Conservation (phyloP, 352 stramenopile species). For the Pythium scleroteichum region DNA sequence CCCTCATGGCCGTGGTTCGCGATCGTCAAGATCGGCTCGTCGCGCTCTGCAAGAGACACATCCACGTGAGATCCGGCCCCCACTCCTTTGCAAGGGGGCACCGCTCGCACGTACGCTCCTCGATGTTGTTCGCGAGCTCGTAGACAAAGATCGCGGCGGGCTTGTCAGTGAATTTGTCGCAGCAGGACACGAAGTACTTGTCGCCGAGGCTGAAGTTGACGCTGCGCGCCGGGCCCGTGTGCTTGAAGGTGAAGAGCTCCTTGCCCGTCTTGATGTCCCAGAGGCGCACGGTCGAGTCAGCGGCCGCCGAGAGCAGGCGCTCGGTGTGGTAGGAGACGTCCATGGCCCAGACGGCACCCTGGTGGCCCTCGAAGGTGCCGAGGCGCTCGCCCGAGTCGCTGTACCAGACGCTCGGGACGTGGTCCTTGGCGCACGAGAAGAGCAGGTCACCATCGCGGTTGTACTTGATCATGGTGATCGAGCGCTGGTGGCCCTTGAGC, state of each 20-base stretch:
- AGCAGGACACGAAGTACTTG: constrained; percentile 81
- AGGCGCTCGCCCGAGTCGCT: constrained; percentile 95
- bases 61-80: constrained; percentile 14
- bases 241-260: constrained; percentile 84
- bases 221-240: constrained; percentile 78
- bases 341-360: constrained; percentile 97
- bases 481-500: constrained; percentile 98
- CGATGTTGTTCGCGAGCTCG: constrained; percentile 65
- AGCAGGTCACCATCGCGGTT: constrained; percentile 99
- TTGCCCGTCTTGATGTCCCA: constrained; percentile 92
- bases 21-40: constrained; percentile 71
- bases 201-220: constrained; percentile 89
- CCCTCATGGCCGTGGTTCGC: constrained; percentile 79
- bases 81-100: not conserved
- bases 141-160: constrained; percentile 81
- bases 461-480: constrained; percentile 99
- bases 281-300: constrained; percentile 92
- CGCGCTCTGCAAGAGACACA: constrained; percentile 34
- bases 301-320: constrained; percentile 94
- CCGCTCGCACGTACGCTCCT: constrained; percentile 48
- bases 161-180: constrained; percentile 84
- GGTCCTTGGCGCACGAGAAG: constrained; percentile 96
- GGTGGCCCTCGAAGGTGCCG: constrained; percentile 96
- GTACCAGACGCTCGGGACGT: constrained; percentile 97
- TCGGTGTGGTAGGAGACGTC: constrained; percentile 94